Evolutionary conservation across 371 early-diverging fungal genomes (phyloP).

Genomic region (Mucor sp.): DNA sequence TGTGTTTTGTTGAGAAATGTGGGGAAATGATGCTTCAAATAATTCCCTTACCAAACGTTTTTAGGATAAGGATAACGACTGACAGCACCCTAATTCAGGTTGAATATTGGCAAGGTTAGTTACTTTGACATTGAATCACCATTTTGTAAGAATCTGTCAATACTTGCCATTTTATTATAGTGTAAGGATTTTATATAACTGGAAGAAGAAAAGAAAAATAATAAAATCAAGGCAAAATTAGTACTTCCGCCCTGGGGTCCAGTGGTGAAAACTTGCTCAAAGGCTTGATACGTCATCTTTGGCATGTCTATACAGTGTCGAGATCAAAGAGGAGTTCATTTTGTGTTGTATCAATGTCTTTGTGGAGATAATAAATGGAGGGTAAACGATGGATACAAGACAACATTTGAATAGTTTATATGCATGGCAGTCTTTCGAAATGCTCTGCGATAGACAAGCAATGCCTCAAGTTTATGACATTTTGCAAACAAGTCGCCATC

Average conservation of each 20-base stretch:
- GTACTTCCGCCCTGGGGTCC: conserved; percentile 4
- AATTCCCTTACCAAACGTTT: conserved; percentile 45
- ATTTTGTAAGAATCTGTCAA: neutral
- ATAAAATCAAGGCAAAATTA: neutral
- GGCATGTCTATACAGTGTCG: no score
- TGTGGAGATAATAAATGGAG: neutral
- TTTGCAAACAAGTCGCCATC: neutral
- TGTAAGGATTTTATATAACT: conserved; percentile 5
- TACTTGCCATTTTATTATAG: neutral
- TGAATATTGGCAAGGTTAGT: neutral
- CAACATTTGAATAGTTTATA: neutral
- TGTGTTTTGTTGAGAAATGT: neutral
- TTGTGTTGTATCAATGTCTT: neutral
- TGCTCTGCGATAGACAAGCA: neutral
- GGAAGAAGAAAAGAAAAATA: neutral
- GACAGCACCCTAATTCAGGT: conserved; percentile 32
- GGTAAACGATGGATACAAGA: neutral
- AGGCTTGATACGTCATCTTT: neutral
- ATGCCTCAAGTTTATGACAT: neutral
- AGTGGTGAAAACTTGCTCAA: neutral
- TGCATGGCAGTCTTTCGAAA: neutral
- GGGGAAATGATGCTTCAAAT: neutral
- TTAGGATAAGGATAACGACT: conserved; percentile 58
- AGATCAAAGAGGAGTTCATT: neutral
- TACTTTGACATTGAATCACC: neutral